Conservation (phyloP, 495 filamentous ascomycete species). For the Aspergillus affinis region DNA sequence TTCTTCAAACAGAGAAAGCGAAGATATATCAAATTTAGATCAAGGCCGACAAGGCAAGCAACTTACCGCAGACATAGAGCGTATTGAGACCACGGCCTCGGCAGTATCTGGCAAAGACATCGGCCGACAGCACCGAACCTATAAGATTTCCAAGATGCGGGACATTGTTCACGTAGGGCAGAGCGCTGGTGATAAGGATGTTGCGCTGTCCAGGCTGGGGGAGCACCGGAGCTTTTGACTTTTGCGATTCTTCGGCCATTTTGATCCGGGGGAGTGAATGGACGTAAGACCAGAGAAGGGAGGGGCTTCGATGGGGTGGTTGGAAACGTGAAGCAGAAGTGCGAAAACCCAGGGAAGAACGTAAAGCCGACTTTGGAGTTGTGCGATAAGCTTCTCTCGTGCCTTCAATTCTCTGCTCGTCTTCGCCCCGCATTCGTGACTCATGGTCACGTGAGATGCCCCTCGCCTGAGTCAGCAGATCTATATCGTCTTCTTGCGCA, state of each 20-base stretch:
- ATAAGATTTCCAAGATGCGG: slow-evolving; percentile 94
- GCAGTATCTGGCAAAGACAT: slow-evolving; percentile 59
- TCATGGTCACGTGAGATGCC: too few relatives aligned
- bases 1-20: slow-evolving; percentile 23
- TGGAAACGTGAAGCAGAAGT: not conserved
- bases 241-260: slow-evolving; percentile 5
- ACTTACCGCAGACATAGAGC: slow-evolving; percentile 7
- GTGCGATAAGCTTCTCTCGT: not conserved
- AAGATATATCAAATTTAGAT: slow-evolving; percentile 13
- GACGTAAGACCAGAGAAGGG: not conserved
- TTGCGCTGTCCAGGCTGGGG: slow-evolving; percentile 14
- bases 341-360: not conserved
- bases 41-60: not conserved
- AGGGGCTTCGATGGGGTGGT: not conserved
- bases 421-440: too few relatives aligned
- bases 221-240: slow-evolving; percentile 1
- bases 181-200: slow-evolving; percentile 54
- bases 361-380: not conserved
- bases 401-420: too few relatives aligned
- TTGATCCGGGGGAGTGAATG: not conserved
- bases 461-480: too few relatives aligned
- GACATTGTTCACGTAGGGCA: slow-evolving; percentile 95
- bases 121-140: slow-evolving; percentile 81
- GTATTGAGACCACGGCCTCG: slow-evolving; percentile 6
- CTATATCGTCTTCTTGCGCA: too few relatives aligned